Conservation (phyloP, 169 alveolate genomes). For the Cryptosporidium canis region DNA sequence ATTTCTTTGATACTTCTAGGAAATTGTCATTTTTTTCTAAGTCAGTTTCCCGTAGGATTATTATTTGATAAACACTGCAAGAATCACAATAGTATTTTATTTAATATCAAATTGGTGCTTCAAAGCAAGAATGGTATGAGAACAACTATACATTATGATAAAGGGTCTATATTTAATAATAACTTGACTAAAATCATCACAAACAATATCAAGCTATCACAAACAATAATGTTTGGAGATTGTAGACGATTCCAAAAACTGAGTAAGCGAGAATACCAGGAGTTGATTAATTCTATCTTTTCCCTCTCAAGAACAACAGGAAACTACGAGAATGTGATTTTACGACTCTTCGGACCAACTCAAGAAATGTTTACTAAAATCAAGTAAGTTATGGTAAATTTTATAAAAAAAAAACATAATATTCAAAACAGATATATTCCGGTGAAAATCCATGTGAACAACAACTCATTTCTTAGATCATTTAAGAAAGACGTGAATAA, state of each 20-base stretch:
- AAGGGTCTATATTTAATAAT: neutral
- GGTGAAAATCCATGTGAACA: constrained; percentile 17
- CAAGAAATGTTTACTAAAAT: constrained; percentile 10
- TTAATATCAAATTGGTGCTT: constrained; percentile 1
- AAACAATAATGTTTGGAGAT: constrained; percentile 12
- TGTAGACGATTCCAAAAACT: constrained; percentile 49
- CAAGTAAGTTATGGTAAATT: constrained; percentile 16
- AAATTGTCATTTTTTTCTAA: neutral
- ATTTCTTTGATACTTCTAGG: neutral
- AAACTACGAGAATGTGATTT: neutral
- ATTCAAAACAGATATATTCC: constrained; percentile 17
- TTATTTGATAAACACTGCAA: constrained; percentile 5
- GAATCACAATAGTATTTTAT: neutral
- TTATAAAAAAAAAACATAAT: neutral
- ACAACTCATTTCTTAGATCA: constrained; percentile 7
- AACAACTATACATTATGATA: neutral
- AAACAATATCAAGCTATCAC: constrained; percentile 54
- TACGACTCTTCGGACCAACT: constrained; percentile 9
- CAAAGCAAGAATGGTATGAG: neutral
- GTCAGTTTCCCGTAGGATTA: constrained; percentile 47
- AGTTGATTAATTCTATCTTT: neutral
- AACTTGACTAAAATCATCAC: constrained; percentile 2
- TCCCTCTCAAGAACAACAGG: constrained; percentile 26
- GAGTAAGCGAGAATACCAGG: constrained; percentile 13
- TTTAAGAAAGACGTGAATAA: constrained; percentile 23